Base-by-base conservation (phyloP, 2,329 filamentous ascomycete genomes). In the Pezicula carpinea region DNA sequence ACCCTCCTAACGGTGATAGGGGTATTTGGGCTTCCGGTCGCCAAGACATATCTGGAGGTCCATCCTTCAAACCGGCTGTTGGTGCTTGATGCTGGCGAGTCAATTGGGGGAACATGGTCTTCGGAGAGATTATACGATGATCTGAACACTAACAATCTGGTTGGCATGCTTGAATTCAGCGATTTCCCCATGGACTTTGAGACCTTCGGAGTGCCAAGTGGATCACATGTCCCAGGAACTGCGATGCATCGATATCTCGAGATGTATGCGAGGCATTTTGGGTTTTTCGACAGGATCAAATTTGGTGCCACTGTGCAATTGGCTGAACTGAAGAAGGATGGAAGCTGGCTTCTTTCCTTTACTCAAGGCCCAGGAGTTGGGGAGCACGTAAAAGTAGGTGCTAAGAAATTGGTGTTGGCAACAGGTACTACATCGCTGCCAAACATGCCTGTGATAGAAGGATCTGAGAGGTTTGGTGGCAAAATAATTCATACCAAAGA, bases 71-170 rank as follows among this genome's bases (percentile, higher is more conserved):
- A 71, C 44, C 72, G 71, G 2, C 60, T 87, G 23, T 67, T 73
- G 1, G 61, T 87, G 11, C 66, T 86, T 19, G 84, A 88, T 35
- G 66, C 70, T 7, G 70, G 72, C 14, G 61, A 70, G 13, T 75
- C 76, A 0, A 58, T 82, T 5, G 86, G 86, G 1, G 86, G 86
- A 3, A 80, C 82, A 8, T 89, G 85, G 86, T 77, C 81, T n/a
- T 69, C 78, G 48, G 71, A 84, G 36, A 75, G 84, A 1, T 64
- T 87, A 1, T 85, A 89, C 61, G 76, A 80, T 0, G 81, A 79
- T 2, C 72, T 91, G 41, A 83, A 80, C 56, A 81, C 78, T 44
- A 90, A 91, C 64, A 89, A 89, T 58, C 75, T 87, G 60, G 64
- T 82, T 13, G 85, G 85, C 2, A 85, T 79, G 0, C 87, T 82